Percentiles rank a stretch among this genome's conserved stretches.
These are phyloP conservation scores for Peronospora belbahrii DNA, from an alignment of 352 stramenopile genomes.

Conservation along the genomic window DNA sequence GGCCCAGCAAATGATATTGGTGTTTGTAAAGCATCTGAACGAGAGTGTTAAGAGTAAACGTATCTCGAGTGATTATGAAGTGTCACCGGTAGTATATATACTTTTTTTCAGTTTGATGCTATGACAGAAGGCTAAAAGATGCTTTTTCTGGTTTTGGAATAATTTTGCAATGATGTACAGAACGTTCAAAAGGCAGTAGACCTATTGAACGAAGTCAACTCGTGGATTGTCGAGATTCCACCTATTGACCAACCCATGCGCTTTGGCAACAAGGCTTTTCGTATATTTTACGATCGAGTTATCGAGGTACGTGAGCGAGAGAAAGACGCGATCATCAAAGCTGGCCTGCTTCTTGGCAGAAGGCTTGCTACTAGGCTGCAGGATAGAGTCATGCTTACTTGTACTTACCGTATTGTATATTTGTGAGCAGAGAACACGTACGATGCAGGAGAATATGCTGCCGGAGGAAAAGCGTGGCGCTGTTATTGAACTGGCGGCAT, in stretches of 20 bases:
- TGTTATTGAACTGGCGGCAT: conserved; percentile 89
- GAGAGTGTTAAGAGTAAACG: conserved; percentile 59
- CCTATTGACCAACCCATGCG: conserved; percentile 90
- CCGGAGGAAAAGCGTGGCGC: conserved; percentile 47
- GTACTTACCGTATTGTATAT: conserved; percentile 3
- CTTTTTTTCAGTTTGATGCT: background rate
- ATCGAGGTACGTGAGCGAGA: conserved; percentile 37
- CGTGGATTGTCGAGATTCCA: conserved; percentile 89
- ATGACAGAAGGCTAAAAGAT: background rate
- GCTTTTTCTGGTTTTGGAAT: background rate
- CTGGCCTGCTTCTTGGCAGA: background rate
- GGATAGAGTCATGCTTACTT: background rate
- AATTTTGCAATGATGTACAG: conserved; percentile 20
- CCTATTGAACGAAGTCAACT: conserved; percentile 55
- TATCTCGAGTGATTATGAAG: conserved; percentile 53
- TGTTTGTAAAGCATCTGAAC: conserved; percentile 80
- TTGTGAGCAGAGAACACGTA: conserved; percentile 31
- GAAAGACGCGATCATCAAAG: background rate
- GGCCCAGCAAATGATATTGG: conserved; percentile 73
- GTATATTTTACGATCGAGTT: conserved; percentile 82
- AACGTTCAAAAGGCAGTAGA: conserved; percentile 67
- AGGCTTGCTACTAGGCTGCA: background rate
- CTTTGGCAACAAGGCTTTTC: conserved; percentile 93
- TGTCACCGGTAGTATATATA: conserved; percentile 54
- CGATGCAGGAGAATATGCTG: conserved; percentile 56